Conservation (phyloP, 208 protist genomes). For the Leishmania braziliensis region DNA sequence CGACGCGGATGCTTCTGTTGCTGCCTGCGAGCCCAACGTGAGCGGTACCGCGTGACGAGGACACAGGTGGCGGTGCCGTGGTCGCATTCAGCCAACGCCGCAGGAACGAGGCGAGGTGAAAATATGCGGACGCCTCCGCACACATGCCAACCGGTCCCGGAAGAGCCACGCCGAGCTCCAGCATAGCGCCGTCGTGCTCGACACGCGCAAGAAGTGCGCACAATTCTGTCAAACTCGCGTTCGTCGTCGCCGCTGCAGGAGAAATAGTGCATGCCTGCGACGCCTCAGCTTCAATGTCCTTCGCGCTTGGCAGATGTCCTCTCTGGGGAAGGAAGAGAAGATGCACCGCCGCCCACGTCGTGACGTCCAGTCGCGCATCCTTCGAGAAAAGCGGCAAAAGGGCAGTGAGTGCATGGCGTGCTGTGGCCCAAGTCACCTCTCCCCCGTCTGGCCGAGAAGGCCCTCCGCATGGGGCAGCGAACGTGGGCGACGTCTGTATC, state of each 20-base stretch:
- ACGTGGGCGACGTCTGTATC: background rate
- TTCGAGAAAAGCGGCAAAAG: constrained; percentile 49
- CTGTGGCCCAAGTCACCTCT: constrained; percentile 25
- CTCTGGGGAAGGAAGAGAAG: constrained; percentile 24
- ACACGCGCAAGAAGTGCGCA: constrained; percentile 26
- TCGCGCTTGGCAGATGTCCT: background rate
- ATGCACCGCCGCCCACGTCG: constrained; percentile 31
- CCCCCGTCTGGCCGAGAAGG: background rate
- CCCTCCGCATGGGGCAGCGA: background rate
- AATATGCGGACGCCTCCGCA: background rate
- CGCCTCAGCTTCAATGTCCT: no score
- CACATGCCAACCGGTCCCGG: background rate
- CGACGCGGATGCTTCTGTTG: background rate
- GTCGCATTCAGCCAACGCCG: constrained; percentile 14
- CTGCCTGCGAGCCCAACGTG: background rate
- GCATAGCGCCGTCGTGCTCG: constrained; percentile 15
- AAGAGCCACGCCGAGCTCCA: constrained; percentile 13
- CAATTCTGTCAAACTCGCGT: constrained; percentile 21
- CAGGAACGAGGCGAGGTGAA: constrained; percentile 18
- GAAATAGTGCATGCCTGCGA: background rate
- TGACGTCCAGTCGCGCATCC: constrained; percentile 37
- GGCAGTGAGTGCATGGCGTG: constrained; percentile 46
- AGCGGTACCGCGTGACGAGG: background rate
- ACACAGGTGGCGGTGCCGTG: background rate
- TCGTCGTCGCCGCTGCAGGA: background rate